phyloP scores from a whole-genome alignment of 441 rosid genomes.

The Gossypium trilobum region DNA sequence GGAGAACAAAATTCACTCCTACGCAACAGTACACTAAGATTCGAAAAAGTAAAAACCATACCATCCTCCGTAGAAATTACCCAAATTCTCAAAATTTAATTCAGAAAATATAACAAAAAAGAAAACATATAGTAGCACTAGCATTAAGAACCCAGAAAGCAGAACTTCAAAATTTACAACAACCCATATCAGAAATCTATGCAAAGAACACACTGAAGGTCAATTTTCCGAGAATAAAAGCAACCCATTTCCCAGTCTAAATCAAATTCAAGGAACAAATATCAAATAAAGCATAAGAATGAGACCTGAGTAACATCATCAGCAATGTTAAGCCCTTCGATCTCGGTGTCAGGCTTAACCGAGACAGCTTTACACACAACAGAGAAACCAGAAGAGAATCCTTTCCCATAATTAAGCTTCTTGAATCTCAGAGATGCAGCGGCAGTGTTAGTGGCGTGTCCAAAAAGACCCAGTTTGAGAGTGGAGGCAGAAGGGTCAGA shows the following conservation, averaged over 20 bases:
- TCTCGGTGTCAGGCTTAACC: slow-evolving; percentile 45
- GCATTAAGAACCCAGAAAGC: not conserved
- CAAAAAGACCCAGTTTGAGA: slow-evolving; percentile 20
- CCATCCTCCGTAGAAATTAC: not conserved
- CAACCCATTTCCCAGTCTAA: not conserved
- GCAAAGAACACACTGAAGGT: not conserved
- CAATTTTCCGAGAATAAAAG: not conserved
- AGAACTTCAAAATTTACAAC: not conserved
- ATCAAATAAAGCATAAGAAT: not conserved
- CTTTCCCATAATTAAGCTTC: slow-evolving; percentile 21
- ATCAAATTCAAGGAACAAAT: not conserved
- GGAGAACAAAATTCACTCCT: not conserved
- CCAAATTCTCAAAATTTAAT: not conserved
- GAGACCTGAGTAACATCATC: slow-evolving; percentile 75
- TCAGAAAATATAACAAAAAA: not conserved
- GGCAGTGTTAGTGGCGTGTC: slow-evolving; percentile 19
- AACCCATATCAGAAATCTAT: not conserved
- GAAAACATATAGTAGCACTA: not conserved
- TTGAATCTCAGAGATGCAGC: slow-evolving; percentile 22
- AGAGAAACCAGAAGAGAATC: slow-evolving; percentile 23
- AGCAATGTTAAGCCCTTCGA: slow-evolving; percentile 79
- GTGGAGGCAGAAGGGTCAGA: slow-evolving; percentile 19
- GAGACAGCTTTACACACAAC: slow-evolving; percentile 69
- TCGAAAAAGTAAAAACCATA: not conserved
- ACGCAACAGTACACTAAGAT: not conserved